Percentiles rank a stretch among this genome's conserved stretches.
phyloP scores from a whole-genome alignment of 768 basidiomycete genomes.

The Macrocybe gigantea region DNA sequence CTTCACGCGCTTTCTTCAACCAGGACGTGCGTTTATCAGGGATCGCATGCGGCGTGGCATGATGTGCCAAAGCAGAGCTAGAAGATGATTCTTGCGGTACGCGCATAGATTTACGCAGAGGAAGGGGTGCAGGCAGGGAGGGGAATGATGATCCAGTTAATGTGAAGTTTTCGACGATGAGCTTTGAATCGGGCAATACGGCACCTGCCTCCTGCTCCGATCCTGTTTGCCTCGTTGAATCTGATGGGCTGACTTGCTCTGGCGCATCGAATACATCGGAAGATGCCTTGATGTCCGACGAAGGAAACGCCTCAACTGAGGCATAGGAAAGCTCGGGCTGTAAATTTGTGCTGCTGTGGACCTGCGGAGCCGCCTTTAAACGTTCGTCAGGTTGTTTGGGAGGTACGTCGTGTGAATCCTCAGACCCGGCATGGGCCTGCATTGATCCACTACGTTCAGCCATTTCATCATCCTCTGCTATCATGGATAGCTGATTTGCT shows the following conservation, averaged over 20 bases:
- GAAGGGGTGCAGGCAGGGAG: slow-evolving; percentile 61
- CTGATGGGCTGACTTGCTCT: too few relatives aligned
- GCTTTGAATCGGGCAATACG: not conserved
- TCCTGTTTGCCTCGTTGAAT: too few relatives aligned
- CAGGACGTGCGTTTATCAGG: slow-evolving; percentile 69
- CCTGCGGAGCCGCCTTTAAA: too few relatives aligned
- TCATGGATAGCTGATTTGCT: slow-evolving; percentile 55
- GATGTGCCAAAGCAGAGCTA: slow-evolving; percentile 4
- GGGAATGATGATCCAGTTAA: slow-evolving; percentile 38
- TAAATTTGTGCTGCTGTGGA: too few relatives aligned
- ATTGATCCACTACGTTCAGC: slow-evolving; percentile 29
- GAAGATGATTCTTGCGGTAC: slow-evolving; percentile 37
- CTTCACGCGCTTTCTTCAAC: slow-evolving; percentile 73
- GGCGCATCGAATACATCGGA: too few relatives aligned
- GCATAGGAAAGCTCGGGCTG: too few relatives aligned
- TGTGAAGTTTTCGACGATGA: not conserved
- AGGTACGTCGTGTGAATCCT: too few relatives aligned
- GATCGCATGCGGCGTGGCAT: slow-evolving; percentile 32
- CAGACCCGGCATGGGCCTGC: too few relatives aligned
- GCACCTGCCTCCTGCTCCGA: too few relatives aligned
- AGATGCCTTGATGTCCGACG: too few relatives aligned
- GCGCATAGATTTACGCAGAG: slow-evolving; percentile 64
- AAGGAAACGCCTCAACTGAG: too few relatives aligned
- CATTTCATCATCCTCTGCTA: slow-evolving; percentile 66
- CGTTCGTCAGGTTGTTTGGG: slow-evolving; percentile 11